Percentiles rank a stretch among this genome's conserved stretches.
These are phyloP conservation scores for Podaxis carcinomalis DNA, from an alignment of 768 basidiomycete genomes.

Conservation along the genomic window DNA sequence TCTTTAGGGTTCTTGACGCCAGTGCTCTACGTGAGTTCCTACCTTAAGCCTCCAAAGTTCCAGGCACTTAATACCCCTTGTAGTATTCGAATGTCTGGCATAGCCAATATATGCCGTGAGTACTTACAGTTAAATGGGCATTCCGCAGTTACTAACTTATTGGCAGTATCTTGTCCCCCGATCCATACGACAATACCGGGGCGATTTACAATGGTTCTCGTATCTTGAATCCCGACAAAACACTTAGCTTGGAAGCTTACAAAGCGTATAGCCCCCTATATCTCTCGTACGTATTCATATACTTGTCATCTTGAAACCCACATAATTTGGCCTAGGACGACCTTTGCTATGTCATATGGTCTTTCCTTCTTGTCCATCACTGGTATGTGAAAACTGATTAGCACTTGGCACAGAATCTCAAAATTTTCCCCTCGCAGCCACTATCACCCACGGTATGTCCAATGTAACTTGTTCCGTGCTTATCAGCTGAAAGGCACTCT, in stretches of 20 bases:
- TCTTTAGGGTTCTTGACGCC: conserved; percentile 45
- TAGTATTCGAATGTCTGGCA: conserved; percentile 54
- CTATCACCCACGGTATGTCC: conserved; percentile 37
- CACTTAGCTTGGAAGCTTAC: conserved; percentile 41
- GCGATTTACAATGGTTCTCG: conserved; percentile 35
- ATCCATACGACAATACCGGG: conserved; percentile 60
- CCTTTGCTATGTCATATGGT: conserved; percentile 54
- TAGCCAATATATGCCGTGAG: conserved; percentile 54
- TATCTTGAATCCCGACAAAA: conserved; percentile 35
- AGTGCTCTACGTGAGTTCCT: conserved; percentile 36
- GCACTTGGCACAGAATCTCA: background rate
- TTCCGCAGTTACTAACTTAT: background rate
- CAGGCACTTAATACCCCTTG: conserved; percentile 15
- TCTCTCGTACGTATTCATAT: conserved; percentile 34
- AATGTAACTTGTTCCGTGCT: background rate
- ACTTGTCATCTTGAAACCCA: background rate
- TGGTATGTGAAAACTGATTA: conserved; percentile 21
- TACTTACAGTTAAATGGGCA: conserved; percentile 4
- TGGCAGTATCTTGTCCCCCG: conserved; percentile 38
- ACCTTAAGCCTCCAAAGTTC: background rate
- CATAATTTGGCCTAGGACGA: conserved; percentile 31
- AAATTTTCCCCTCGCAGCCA: conserved; percentile 26
- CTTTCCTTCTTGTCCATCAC: conserved; percentile 64
- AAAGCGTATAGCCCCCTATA: conserved; percentile 43
- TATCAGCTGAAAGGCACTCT: background rate